Evolutionary conservation across 768 basidiomycete genomes (phyloP), one percentile per base, ranked within the genome.

Genomic region (Ephemerocybe angulata): DNA sequence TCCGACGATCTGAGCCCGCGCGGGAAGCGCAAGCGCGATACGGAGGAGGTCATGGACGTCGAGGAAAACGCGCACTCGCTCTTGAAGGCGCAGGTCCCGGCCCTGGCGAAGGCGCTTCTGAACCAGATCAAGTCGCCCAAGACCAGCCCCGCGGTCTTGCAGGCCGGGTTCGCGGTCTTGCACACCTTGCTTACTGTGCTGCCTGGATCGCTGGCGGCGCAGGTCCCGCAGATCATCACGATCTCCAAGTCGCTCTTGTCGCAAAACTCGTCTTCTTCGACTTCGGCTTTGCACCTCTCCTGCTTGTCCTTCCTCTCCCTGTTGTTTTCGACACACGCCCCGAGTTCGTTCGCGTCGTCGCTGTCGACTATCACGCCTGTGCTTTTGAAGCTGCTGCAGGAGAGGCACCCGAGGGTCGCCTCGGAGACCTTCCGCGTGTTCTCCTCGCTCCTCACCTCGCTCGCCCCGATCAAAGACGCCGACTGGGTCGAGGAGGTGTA

Each of bases 341-440:
- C 86, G 0, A 66, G 80, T 3, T 76, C 81, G 1, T 94, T 87
- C 65, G 67, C 73, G 1, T 63, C 73, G 22, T 79, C 82, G 11
- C 77, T 98, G n/a, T 71, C 84, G 1, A 74, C 74, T 15, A 74
- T 98, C 33, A 86, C 86, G 0, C 85, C 89, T 1, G 82, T 85
- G 13, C 80, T 98, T 35, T 80, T 94, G 38, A 83, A 82, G 53
- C 83, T 86, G 10, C 75, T 91, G 44, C 72, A 74, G 19, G 94
- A 98, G 68, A 86, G 87, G 60, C 90, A 94, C 65, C 95, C 95
- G 31, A 86, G 93, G 56, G 82, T 98, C 56, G 87, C 85, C 4
- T 86, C 93, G 2, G 93, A 95, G 63, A 82, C 93, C 0, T 93
- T 98, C 79, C 83, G 84, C 33, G 88, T 87, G 1, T 93, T 92